These are phyloP conservation scores for Peniophora sp. DNA, from an alignment of 1,284 basidiomycete species.

Conservation along the genomic window DNA sequence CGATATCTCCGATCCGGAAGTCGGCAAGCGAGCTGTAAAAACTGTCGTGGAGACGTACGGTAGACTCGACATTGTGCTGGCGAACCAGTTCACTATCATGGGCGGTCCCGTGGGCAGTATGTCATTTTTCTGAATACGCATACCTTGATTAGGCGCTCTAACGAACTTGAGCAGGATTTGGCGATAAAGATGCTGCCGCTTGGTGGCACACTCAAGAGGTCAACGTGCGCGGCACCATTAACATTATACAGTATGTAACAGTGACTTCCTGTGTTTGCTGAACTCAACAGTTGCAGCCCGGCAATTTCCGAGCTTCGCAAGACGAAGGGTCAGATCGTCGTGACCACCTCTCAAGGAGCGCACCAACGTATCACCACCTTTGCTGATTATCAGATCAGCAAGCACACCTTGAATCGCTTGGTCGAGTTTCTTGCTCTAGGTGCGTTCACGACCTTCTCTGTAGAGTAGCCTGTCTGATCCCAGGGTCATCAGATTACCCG, in stretches of 20 bases:
- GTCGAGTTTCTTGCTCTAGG: not conserved
- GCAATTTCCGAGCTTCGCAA: not conserved
- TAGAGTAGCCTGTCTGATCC: not conserved
- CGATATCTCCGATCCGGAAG: not conserved
- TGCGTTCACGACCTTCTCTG: not conserved
- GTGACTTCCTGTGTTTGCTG: not conserved
- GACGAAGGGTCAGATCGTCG: slow-evolving; percentile 1
- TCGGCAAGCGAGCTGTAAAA: not conserved
- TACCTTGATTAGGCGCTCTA: not conserved
- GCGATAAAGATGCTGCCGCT: not conserved
- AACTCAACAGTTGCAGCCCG: not conserved
- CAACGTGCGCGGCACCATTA: not conserved
- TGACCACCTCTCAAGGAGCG: not conserved
- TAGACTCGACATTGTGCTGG: not conserved
- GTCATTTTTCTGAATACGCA: not conserved
- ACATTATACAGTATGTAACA: not conserved
- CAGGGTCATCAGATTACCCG: not conserved
- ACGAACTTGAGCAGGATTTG: not conserved
- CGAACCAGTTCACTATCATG: not conserved
- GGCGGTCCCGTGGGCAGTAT: not conserved
- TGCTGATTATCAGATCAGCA: not conserved
- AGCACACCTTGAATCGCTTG: not conserved
- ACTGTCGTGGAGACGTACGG: not conserved
- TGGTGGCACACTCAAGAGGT: slow-evolving; percentile 1
- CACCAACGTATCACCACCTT: not conserved